Conservation (phyloP, 1,139 yeast species). For the Nakaseomyces nivariensis region DNA sequence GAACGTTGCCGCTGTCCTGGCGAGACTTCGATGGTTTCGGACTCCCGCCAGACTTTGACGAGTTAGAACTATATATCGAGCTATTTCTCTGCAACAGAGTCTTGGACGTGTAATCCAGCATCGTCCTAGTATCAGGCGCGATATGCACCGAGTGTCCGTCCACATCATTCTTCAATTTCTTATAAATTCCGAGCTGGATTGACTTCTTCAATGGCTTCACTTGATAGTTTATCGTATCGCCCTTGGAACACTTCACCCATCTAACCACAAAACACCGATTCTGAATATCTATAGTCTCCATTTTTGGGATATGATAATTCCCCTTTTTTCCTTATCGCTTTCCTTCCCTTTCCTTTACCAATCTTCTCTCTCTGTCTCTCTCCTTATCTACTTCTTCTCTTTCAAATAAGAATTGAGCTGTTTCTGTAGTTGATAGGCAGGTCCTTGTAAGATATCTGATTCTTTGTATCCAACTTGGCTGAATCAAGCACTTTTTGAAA, state of each 20-base stretch:
- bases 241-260: slow-evolving; percentile 74
- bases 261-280: slow-evolving; percentile 81
- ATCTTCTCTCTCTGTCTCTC: neutral
- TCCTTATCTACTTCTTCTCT: neutral
- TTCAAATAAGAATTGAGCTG: no score
- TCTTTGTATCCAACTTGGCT: no score
- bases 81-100: slow-evolving; percentile 14
- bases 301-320: slow-evolving; percentile 16
- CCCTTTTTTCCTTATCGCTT: neutral
- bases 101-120: slow-evolving; percentile 19
- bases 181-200: slow-evolving; percentile 40
- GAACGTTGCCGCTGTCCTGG: neutral
- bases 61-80: slow-evolving; percentile 7
- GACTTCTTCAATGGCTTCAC: slow-evolving; percentile 76
- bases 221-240: slow-evolving; percentile 64
- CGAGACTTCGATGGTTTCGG: neutral
- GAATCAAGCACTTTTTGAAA: no score
- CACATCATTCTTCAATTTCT: slow-evolving; percentile 17
- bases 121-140: slow-evolving; percentile 21
- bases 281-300: slow-evolving; percentile 86
- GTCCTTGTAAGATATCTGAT: no score
- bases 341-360: neutral
- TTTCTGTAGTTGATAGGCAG: no score
- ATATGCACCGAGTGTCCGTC: slow-evolving; percentile 19
- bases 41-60: neutral